Conservation (phyloP, 2,329 filamentous ascomycete genomes). For the Fusarium sp. region DNA sequence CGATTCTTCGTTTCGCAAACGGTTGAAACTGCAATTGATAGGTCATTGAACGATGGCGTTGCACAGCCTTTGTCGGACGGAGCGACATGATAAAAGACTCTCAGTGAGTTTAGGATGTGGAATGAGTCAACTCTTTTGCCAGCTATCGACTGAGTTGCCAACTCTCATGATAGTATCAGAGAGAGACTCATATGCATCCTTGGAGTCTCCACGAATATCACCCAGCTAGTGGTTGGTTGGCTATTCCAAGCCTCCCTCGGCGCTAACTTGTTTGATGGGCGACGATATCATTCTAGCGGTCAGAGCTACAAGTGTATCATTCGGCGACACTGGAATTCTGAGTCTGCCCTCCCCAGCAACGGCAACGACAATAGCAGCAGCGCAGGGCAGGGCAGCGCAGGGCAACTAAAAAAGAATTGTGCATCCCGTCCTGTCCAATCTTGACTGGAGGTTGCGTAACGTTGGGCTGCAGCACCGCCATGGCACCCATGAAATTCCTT, state of each 20-base stretch:
- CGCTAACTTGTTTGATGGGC: conserved; percentile 11
- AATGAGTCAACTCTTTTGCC: not conserved
- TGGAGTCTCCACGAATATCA: conserved; percentile 1
- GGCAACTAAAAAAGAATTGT: conserved; percentile 19
- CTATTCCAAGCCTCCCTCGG: conserved; percentile 5
- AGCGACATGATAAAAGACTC: not conserved
- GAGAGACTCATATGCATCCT: conserved; percentile 4
- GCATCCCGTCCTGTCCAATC: conserved; percentile 3
- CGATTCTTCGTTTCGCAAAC: conserved; percentile 34
- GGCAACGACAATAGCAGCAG: conserved; percentile 12
- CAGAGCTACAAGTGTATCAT: conserved; percentile 17
- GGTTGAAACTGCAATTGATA: conserved; percentile 9
- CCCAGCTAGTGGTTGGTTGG: conserved; percentile 3
- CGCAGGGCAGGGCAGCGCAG: no score
- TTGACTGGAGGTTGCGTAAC: conserved; percentile 39
- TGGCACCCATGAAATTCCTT: conserved; percentile 25
- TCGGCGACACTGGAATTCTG: conserved; percentile 31
- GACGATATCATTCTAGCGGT: conserved; percentile 36
- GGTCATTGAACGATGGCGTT: conserved; percentile 29
- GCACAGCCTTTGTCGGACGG: conserved; percentile 29
- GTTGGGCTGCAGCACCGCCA: conserved; percentile 42
- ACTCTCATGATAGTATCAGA: conserved; percentile 7
- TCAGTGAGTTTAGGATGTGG: not conserved
- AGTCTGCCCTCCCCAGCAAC: conserved; percentile 38
- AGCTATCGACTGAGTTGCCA: conserved; percentile 10